Conservation (phyloP, 2,329 filamentous ascomycete genomes). For the Fusarium falciforme region DNA sequence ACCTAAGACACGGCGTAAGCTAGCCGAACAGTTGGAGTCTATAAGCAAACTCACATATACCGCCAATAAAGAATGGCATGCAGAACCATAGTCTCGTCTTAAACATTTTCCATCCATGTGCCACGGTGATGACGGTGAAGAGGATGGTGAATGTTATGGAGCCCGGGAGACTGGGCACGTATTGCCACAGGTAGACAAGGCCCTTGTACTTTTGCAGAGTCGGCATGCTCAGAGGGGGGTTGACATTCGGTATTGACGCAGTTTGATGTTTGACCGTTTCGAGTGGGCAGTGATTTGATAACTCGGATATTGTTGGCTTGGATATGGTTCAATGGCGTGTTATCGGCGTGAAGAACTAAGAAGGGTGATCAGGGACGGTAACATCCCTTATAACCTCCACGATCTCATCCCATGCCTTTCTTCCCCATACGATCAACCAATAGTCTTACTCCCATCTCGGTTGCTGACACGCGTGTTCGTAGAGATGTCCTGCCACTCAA, state of each 20-base stretch:
- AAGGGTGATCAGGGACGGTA: background rate
- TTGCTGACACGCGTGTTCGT: conserved; percentile 33
- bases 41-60: conserved; percentile 51
- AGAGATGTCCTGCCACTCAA: background rate
- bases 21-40: fast-evolving
- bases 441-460: background rate
- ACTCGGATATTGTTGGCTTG: background rate
- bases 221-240: conserved; percentile 5
- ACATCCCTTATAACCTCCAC: background rate
- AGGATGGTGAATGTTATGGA: conserved; percentile 58
- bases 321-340: fast-evolving
- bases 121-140: conserved; percentile 53
- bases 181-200: conserved; percentile 39
- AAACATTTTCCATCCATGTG: conserved; percentile 55
- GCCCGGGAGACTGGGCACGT: conserved; percentile 56
- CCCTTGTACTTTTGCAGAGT: conserved; percentile 13
- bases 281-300: fast-evolving
- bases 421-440: background rate
- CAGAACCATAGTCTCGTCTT: conserved; percentile 61
- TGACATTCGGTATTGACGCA: fast-evolving
- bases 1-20: background rate
- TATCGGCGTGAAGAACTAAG: background rate
- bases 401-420: background rate
- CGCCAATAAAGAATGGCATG: conserved; percentile 57
- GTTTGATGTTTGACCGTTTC: background rate